Percentiles rank a stretch among this genome's conserved stretches.
Evolutionary conservation across 2,329 filamentous ascomycete genomes (phyloP).

Genomic region (Neonectria coccinea): DNA sequence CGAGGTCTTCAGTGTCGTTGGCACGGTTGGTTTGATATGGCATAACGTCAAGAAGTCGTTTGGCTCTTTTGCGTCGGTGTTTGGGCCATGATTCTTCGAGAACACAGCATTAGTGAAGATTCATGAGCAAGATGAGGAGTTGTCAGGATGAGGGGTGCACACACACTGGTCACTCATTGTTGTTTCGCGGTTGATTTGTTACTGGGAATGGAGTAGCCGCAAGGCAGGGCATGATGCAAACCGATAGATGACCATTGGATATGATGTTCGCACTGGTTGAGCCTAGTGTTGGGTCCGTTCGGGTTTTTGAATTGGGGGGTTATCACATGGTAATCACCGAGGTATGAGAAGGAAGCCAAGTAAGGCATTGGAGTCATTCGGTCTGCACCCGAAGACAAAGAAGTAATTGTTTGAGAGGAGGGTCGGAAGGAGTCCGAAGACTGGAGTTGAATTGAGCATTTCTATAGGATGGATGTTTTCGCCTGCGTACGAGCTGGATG

Average conservation of each 20-base stretch:
- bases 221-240: conserved; percentile 7
- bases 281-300: not conserved
- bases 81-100: conserved; percentile 35
- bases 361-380: conserved; percentile 29
- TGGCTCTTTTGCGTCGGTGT: conserved; percentile 31
- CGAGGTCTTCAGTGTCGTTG: conserved; percentile 65
- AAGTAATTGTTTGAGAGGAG: conserved; percentile 8
- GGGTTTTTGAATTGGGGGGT: not conserved
- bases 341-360: conserved; percentile 23
- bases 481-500: not conserved
- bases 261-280: conserved; percentile 6
- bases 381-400: conserved; percentile 36
- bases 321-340: conserved; percentile 33
- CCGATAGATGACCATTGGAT: conserved; percentile 6
- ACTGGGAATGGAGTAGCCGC: not conserved
- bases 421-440: conserved; percentile 15
- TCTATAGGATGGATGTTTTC: not conserved
- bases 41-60: conserved; percentile 52
- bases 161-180: conserved; percentile 8
- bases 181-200: conserved; percentile 7
- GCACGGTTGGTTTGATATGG: conserved; percentile 57
- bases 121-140: conserved; percentile 9
- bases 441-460: conserved; percentile 23
- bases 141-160: conserved; percentile 12
- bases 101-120: conserved; percentile 9